Base-by-base conservation (phyloP, 1,139 yeast species). In the Candida sp. region DNA sequence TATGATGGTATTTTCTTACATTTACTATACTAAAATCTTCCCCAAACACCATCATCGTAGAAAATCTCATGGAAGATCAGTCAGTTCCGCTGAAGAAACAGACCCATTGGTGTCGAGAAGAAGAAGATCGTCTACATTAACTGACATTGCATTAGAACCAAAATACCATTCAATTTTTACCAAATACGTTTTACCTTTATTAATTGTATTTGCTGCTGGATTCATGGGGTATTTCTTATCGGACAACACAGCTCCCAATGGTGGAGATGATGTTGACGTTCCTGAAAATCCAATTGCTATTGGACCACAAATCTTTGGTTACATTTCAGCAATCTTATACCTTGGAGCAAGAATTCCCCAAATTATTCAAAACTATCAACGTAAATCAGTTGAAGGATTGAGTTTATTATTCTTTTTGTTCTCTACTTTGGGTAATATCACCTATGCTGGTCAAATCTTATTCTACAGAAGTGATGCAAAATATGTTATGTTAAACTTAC, bases 341-440 rank as follows among this genome's bases (percentile, higher is more conserved):
- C 71, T 87, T 51, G 84, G 88, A 6, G 95, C 95, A 2, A 70
- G 95, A 49, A 75, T 87, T 44, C 95, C 95, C 1, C 95, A 87
- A 62, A 87, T 87, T 47, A 63, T 82, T 48, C 89, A 83, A 58
- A 87, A 87, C 62, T 77, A 84, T 61, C 60, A 64, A 45, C 73
- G 89, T 49, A 79, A 81, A 52, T 84, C 91, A 8, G 89, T 86
- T 34, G 78, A 81, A 49, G 95, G 95, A 1, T 75, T 87, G 45
- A 82, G 90, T 49, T 71, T 87, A 50, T 72, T 87, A 43, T 87
- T 87, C 64, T 86, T 87, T 66, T 64, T 87, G 48, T 81, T 87
- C 51, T 84, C 93, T 35, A 78, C 87, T 15, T 66, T 85, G 53
- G 95, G 95, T 22, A 87, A 87, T 60, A 58, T 85, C 50, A 83